phyloP scores from a whole-genome alignment of 805 yeast species.

The Kodamaea kakaduensis region DNA sequence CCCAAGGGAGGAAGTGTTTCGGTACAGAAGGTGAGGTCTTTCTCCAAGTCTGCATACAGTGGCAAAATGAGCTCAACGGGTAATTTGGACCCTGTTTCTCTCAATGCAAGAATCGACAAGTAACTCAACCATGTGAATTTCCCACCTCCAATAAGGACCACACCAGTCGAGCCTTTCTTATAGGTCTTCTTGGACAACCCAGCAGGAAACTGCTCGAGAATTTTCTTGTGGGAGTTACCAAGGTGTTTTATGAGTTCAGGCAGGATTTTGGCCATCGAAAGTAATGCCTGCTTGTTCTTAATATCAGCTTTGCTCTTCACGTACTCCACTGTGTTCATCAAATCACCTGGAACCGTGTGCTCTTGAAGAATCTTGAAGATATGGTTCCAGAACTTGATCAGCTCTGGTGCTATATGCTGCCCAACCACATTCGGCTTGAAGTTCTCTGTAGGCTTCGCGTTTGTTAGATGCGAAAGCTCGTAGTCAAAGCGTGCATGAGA shows the following conservation, averaged over 20 bases:
- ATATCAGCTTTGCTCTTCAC: slow-evolving; percentile 16
- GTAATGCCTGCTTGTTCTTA: slow-evolving; percentile 21
- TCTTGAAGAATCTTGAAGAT: slow-evolving; percentile 22
- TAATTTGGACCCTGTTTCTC: slow-evolving; percentile 35
- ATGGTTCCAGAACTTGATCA: slow-evolving; percentile 27
- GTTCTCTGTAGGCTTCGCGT: not conserved
- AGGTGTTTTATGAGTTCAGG: slow-evolving; percentile 21
- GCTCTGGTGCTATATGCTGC: slow-evolving; percentile 9
- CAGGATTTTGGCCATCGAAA: slow-evolving; percentile 24
- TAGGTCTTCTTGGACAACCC: slow-evolving; percentile 15
- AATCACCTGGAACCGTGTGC: slow-evolving; percentile 14
- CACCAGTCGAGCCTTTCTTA: slow-evolving; percentile 24
- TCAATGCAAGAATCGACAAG: slow-evolving; percentile 26
- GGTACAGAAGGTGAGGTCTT: slow-evolving; percentile 35
- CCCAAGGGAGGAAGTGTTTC: slow-evolving; percentile 55
- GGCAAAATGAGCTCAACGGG: slow-evolving; percentile 41
- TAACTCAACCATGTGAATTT: slow-evolving; percentile 35
- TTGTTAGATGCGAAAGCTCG: slow-evolving; percentile 1
- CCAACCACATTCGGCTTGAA: slow-evolving; percentile 12
- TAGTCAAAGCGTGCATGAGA: not conserved
- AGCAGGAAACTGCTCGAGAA: slow-evolving; percentile 21
- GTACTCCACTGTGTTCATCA: slow-evolving; percentile 14
- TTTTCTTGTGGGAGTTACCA: slow-evolving; percentile 19
- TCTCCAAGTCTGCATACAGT: slow-evolving; percentile 27
- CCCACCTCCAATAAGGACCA: slow-evolving; percentile 35